A percentile compares a stretch with the other conserved stretches of the same genome.
phyloP scores from a whole-genome alignment of 192 early-diverging fungal genomes.

The Chytriomyces confervae region DNA sequence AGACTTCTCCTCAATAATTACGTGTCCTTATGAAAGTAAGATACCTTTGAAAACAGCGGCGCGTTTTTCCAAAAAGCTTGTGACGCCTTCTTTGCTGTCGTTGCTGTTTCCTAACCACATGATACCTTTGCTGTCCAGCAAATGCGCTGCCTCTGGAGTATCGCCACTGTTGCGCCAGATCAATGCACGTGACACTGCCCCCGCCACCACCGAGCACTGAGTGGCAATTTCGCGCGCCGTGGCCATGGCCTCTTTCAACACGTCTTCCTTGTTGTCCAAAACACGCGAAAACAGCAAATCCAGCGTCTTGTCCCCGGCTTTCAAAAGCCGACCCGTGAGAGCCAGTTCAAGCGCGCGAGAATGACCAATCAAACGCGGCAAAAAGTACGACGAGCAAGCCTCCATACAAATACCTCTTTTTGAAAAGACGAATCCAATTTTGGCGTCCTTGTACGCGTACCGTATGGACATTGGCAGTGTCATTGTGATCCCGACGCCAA shows the following conservation, averaged over 20 bases:
- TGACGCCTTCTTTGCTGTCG: conserved; percentile 27
- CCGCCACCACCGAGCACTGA: not conserved
- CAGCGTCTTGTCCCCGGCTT: not conserved
- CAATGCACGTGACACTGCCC: not conserved
- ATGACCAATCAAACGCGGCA: conserved; percentile 20
- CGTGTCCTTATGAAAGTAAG: not conserved
- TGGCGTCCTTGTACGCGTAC: conserved; percentile 27
- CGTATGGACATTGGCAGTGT: conserved; percentile 37
- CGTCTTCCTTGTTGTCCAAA: not conserved
- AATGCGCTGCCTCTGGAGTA: conserved; percentile 31
- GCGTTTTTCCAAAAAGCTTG: conserved; percentile 25
- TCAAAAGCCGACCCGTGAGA: conserved; percentile 33
- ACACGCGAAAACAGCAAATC: conserved; percentile 2
- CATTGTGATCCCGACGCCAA: conserved; percentile 39
- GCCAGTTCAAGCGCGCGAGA: conserved; percentile 35
- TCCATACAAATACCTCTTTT: conserved; percentile 25
- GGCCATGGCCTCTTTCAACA: not conserved
- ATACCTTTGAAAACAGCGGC: not conserved
- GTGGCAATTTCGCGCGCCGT: not conserved
- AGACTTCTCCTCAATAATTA: not conserved
- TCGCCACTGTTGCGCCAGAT: conserved; percentile 6
- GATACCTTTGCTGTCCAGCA: conserved; percentile 33
- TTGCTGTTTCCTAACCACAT: conserved; percentile 9
- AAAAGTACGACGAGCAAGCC: conserved; percentile 23
- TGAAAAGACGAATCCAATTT: conserved; percentile 34